phyloP scores from a whole-genome alignment of 176 grass and related monocot species.

The Carex pumila region DNA sequence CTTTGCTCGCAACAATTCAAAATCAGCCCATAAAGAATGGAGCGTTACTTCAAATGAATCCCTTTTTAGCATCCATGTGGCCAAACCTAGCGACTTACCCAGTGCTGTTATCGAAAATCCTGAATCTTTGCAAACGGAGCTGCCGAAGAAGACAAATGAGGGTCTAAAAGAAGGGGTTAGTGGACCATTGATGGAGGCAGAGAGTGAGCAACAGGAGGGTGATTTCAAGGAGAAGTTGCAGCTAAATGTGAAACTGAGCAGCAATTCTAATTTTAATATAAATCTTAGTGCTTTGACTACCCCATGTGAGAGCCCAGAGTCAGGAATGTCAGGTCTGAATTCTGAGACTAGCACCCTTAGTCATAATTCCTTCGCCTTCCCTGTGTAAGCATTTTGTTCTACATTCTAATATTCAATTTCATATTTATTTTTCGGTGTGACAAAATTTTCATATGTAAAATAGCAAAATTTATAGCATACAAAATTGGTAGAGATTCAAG shows the following conservation, averaged over 20 bases:
- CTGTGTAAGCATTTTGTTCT: conserved; percentile 53
- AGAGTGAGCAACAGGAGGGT: conserved; percentile 5
- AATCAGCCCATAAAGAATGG: conserved; percentile 40
- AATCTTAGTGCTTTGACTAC: conserved; percentile 49
- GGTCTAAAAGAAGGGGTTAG: conserved; percentile 21
- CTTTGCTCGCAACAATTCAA: conserved; percentile 36
- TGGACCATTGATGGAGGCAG: not conserved
- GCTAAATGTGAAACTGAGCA: conserved; percentile 8
- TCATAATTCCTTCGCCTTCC: conserved; percentile 54
- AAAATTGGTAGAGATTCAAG: not conserved
- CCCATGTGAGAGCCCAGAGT: conserved; percentile 17
- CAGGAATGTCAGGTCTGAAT: not conserved
- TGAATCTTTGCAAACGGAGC: conserved; percentile 30
- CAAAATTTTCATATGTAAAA: not conserved
- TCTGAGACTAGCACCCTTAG: conserved; percentile 20
- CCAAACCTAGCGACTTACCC: conserved; percentile 49
- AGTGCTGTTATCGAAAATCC: conserved; percentile 34
- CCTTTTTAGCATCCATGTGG: conserved; percentile 65
- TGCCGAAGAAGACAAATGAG: conserved; percentile 26
- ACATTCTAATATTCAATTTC: not conserved
- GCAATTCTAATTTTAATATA: conserved; percentile 32
- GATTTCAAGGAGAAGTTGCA: conserved; percentile 2
- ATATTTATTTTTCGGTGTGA: not conserved
- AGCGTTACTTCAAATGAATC: conserved; percentile 74
- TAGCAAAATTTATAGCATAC: not conserved